Conservation (phyloP, 2,329 filamentous ascomycete genomes). For the Colletotrichum coccodes region DNA sequence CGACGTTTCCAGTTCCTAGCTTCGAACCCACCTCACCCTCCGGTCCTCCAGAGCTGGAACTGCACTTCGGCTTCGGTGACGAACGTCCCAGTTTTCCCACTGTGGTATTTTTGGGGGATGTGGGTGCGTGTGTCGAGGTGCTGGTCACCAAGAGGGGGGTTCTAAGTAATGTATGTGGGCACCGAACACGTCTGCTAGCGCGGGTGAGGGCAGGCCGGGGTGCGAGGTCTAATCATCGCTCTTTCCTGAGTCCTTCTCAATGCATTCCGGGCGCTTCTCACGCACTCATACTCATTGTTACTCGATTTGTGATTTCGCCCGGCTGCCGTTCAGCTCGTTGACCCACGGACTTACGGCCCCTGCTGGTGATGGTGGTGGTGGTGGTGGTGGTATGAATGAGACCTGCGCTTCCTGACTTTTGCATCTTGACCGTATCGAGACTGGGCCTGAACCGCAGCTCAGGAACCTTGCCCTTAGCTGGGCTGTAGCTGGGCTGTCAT, state of each 20-base stretch:
- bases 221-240: constrained; percentile 4
- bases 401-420: background rate
- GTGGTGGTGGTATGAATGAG: background rate
- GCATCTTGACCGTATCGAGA: background rate
- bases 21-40: background rate
- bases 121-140: background rate
- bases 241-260: background rate
- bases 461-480: constrained; percentile 16
- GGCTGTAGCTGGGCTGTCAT: constrained; percentile 19
- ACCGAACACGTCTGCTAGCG: constrained; percentile 31
- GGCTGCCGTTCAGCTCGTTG: background rate
- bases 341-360: no score
- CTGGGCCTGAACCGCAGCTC: background rate
- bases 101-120: constrained; percentile 18
- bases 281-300: background rate
- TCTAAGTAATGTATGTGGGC: constrained; percentile 4
- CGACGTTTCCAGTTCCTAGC: constrained; percentile 22
- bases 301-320: background rate
- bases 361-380: no score
- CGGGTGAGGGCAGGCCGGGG: constrained; percentile 4
- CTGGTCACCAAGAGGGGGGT: background rate
- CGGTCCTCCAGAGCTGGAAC: background rate
- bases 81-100: background rate
- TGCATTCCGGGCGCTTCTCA: background rate
- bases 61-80: constrained; percentile 18